Conservation (phyloP, 495 filamentous ascomycete genomes). For the Penicillium silybi region DNA sequence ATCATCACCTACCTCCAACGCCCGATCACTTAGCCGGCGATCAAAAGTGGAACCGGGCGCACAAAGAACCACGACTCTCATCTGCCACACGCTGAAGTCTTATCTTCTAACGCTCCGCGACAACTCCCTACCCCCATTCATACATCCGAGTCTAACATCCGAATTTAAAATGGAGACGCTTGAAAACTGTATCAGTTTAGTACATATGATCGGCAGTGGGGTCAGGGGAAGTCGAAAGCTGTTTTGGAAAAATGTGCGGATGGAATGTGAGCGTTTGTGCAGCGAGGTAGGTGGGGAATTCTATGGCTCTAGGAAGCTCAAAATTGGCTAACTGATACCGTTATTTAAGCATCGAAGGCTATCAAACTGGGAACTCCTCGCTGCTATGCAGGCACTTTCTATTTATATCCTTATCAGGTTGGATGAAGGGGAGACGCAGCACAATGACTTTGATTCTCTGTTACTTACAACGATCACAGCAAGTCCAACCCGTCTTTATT, state of each 20-base stretch:
- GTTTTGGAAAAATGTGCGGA: slow-evolving; percentile 42
- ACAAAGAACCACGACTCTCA: slow-evolving; percentile 35
- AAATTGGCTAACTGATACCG: too few species aligned
- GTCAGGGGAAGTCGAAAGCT: slow-evolving; percentile 36
- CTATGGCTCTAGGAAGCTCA: not conserved
- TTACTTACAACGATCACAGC: slow-evolving; percentile 34
- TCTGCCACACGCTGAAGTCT: slow-evolving; percentile 40
- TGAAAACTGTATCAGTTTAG: slow-evolving; percentile 42
- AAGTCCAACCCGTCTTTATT: slow-evolving; percentile 12
- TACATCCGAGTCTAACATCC: slow-evolving; percentile 21
- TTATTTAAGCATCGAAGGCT: slow-evolving; percentile 12
- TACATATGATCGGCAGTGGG: slow-evolving; percentile 34
- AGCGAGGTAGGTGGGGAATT: slow-evolving; percentile 31
- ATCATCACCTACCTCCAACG: slow-evolving; percentile 16
- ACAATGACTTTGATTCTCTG: slow-evolving; percentile 38
- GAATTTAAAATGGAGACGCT: slow-evolving; percentile 35
- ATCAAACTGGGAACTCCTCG: slow-evolving; percentile 36
- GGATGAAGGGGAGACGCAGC: slow-evolving; percentile 42
- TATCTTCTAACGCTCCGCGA: slow-evolving; percentile 37
- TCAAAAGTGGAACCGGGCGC: slow-evolving; percentile 22
- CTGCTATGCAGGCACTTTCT: slow-evolving; percentile 39
- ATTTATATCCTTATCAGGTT: slow-evolving; percentile 41
- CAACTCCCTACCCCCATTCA: slow-evolving; percentile 33
- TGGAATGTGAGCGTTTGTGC: slow-evolving; percentile 42
- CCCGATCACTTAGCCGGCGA: slow-evolving; percentile 31